Evolutionary conservation across 192 early-diverging fungal genomes (phyloP).

Genomic region (Coemansia aciculifera): DNA sequence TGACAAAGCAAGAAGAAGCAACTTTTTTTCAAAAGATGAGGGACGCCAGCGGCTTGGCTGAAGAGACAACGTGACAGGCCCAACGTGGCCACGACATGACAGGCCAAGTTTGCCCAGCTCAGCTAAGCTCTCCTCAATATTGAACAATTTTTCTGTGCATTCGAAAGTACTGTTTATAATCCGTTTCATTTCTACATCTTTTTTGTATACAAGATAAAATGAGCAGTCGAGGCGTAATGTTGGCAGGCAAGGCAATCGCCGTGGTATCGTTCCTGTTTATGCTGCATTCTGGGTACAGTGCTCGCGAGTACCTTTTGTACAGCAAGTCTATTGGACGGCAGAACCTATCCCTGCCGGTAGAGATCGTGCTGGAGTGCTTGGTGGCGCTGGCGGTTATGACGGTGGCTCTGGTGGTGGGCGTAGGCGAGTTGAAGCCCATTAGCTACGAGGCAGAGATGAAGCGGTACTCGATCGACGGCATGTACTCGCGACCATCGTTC

Average conservation of each 20-base stretch:
- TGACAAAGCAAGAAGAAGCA: neutral
- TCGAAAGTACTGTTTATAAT: neutral
- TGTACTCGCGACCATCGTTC: constrained; percentile 53
- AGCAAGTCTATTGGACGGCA: constrained; percentile 51
- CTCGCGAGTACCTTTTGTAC: constrained; percentile 48
- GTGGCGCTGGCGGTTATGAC: constrained; percentile 46
- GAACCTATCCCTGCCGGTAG: constrained; percentile 37
- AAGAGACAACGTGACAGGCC: neutral
- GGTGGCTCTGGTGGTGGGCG: constrained; percentile 37
- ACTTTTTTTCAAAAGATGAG: neutral
- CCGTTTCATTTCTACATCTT: neutral
- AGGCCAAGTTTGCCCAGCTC: neutral
- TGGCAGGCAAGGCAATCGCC: constrained; percentile 39
- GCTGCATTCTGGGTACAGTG: constrained; percentile 53
- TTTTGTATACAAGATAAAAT: constrained; percentile 1
- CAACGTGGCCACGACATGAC: neutral
- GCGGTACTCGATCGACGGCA: constrained; percentile 53
- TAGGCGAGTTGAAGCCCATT: constrained; percentile 46
- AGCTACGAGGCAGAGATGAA: constrained; percentile 58
- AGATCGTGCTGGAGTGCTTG: constrained; percentile 51
- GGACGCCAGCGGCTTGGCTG: neutral
- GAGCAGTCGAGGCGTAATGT: constrained; percentile 15
- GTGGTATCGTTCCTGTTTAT: constrained; percentile 39
- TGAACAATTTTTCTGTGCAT: neutral
- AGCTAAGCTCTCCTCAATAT: neutral